phyloP scores from a whole-genome alignment of 495 filamentous ascomycete species.

The Neurospora cerealis region DNA sequence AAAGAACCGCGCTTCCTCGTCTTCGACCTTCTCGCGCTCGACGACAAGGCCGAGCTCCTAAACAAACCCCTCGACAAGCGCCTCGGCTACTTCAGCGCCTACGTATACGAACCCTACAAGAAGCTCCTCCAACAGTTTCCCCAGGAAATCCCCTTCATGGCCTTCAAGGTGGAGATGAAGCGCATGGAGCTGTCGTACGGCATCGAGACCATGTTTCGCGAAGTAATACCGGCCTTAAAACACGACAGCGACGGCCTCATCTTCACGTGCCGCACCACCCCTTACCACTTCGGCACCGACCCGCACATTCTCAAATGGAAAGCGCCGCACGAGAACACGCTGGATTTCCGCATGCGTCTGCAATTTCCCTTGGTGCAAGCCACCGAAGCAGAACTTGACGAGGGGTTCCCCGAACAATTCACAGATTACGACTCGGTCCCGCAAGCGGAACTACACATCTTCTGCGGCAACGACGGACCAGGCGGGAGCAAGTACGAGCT shows the following conservation, averaged over 20 bases:
- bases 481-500: constrained; percentile 44
- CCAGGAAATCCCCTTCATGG: constrained; percentile 56
- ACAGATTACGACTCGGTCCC: constrained; percentile 46
- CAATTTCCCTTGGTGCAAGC: constrained; percentile 66
- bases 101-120: constrained; percentile 71
- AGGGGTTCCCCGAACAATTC: constrained; percentile 46
- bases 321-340: constrained; percentile 78
- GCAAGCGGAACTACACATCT: constrained; percentile 36
- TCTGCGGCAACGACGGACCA: constrained; percentile 34
- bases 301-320: constrained; percentile 96
- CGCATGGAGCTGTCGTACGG: constrained; percentile 79
- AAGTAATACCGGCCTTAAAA: constrained; percentile 69
- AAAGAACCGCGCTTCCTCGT: constrained; percentile 72
- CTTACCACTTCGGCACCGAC: constrained; percentile 86
- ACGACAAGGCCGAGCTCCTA: constrained; percentile 63
- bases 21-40: constrained; percentile 83
- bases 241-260: constrained; percentile 96
- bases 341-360: constrained; percentile 78
- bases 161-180: constrained; percentile 78
- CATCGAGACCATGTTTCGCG: constrained; percentile 80
- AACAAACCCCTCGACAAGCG: constrained; percentile 73
- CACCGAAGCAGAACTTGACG: constrained; percentile 53
- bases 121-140: constrained; percentile 58
- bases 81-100: constrained; percentile 72
- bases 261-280: constrained; percentile 80